These are phyloP conservation scores for Nannochloris sp. DNA, from an alignment of 139 green algal species.

Conservation along the genomic window DNA sequence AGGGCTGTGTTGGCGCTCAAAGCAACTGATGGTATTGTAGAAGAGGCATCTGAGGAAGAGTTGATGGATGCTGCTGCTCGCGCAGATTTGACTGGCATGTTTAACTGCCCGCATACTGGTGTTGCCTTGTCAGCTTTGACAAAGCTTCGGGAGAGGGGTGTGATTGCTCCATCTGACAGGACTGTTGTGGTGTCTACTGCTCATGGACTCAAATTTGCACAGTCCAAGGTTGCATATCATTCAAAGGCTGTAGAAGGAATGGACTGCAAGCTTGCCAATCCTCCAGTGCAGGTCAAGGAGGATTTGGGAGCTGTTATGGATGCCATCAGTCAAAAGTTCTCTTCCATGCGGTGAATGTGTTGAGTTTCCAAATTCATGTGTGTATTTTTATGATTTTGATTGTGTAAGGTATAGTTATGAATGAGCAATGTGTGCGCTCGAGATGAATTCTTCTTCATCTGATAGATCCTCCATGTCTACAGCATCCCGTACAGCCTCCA, in stretches of 20 bases:
- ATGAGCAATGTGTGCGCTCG: no score
- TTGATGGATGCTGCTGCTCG: conserved; percentile 96
- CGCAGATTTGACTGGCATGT: conserved; percentile 89
- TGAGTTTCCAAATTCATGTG: not conserved
- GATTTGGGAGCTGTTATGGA: conserved; percentile 92
- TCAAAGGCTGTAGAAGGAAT: conserved; percentile 68
- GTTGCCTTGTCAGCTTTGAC: conserved; percentile 92
- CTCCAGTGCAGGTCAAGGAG: conserved; percentile 83
- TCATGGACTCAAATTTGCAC: conserved; percentile 97
- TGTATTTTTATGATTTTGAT: not conserved
- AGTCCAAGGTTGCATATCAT: conserved; percentile 96
- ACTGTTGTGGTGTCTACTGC: conserved; percentile 94
- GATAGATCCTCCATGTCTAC: no score
- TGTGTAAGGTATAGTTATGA: no score
- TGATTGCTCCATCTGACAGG: conserved; percentile 80
- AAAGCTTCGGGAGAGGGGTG: conserved; percentile 80
- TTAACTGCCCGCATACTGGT: conserved; percentile 53
- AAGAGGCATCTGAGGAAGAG: conserved; percentile 98
- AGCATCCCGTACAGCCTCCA: no score
- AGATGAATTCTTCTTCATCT: no score
- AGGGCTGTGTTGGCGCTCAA: conserved; percentile 91
- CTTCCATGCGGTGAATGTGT: conserved; percentile 7
- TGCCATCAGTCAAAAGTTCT: conserved; percentile 58
- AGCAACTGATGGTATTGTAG: conserved; percentile 87
- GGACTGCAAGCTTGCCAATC: conserved; percentile 75